Evolutionary conservation across 495 filamentous ascomycete species (phyloP), one percentile per base, ranked within the genome.

Genomic region (Aspergillus diversus): DNA sequence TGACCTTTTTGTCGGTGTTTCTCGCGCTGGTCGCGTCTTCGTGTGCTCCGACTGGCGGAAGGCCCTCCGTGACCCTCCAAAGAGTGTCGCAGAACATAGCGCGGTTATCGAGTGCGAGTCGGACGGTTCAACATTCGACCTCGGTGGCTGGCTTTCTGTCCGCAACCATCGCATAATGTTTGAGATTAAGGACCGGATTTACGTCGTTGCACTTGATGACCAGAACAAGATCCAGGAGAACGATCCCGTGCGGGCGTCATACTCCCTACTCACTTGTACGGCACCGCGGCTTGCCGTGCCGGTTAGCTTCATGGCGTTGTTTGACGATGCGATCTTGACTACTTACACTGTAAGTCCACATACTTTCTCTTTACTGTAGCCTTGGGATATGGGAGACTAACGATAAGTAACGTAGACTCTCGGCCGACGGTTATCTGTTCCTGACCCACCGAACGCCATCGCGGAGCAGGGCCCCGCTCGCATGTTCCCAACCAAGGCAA

Each of bases 101-200:
- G 69, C 70, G 7, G 33, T 77, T 1, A 58, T 79, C 35, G 76
- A 79, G 55, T 79, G 76, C 39, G 69, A 77, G 32, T 68, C 75
- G 8, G 74, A 79, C 55, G 76, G 75, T 0, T 59, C 69, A 12
- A 66, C 59, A 39, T 77, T 77, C 51, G 76, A 79, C 33, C 66
- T 77, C 2, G 76, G 76, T 32, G 76, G 76, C 5, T 79, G 76
- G 76, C 54, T 79, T 50, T 72, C 76, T 0, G 69, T 79, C 34
- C 75, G 70, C 50, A 75, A 79, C 57, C 73, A 75, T 59, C 76
- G 75, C 13, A 5, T 79, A n/a, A 75, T 77, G 73, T 76, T 77
- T 32, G 76, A 79, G 56, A 74, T 76, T n/a, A 68, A 79, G 62
- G 74, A 77, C 34, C 69, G 73, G 8, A 64, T 72, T 12, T 79